Percentiles rank a stretch among this genome's conserved stretches.
phyloP scores from a whole-genome alignment of 768 basidiomycete species.

The Pulveroboletus sp. region DNA sequence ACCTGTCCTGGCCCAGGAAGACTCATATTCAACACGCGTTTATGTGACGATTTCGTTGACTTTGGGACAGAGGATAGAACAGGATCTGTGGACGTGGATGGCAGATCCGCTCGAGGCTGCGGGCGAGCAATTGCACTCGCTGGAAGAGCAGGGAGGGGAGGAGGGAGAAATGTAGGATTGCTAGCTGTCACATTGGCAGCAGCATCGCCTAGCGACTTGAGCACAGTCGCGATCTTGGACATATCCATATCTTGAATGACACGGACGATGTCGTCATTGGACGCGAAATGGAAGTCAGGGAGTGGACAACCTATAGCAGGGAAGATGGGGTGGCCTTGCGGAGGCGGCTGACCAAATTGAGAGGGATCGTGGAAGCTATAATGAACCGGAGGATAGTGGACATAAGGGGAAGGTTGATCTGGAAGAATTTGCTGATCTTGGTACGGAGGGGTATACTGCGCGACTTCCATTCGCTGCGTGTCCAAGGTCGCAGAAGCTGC shows the following conservation, averaged over 20 bases:
- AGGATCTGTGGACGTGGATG: conserved; percentile 38
- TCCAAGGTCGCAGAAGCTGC: conserved; percentile 52
- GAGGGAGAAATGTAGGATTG: conserved; percentile 19
- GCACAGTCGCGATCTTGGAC: conserved; percentile 60
- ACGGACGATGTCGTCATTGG: conserved; percentile 71
- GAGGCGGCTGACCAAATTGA: conserved; percentile 23
- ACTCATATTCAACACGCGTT: conserved; percentile 41
- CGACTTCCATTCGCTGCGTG: conserved; percentile 25
- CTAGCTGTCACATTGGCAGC: conserved; percentile 36
- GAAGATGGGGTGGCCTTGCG: conserved; percentile 28
- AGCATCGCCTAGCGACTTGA: conserved; percentile 61
- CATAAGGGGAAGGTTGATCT: conserved; percentile 22
- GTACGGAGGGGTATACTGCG: conserved; percentile 30
- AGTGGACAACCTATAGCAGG: conserved; percentile 19
- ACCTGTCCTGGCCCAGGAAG: conserved; percentile 38
- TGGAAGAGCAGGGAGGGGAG: conserved; percentile 19
- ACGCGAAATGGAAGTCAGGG: conserved; percentile 41
- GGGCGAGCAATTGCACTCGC: conserved; percentile 28
- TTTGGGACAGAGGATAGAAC: conserved; percentile 40
- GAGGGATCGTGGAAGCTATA: conserved; percentile 27
- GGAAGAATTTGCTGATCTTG: conserved; percentile 31
- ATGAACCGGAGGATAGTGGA: conserved; percentile 30
- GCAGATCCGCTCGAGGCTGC: conserved; percentile 37
- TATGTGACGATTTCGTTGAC: conserved; percentile 32
- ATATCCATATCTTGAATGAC: conserved; percentile 66